Base-by-base conservation (phyloP, 225 moss, liverwort and hornwort species). In the Neckera pumila region DNA sequence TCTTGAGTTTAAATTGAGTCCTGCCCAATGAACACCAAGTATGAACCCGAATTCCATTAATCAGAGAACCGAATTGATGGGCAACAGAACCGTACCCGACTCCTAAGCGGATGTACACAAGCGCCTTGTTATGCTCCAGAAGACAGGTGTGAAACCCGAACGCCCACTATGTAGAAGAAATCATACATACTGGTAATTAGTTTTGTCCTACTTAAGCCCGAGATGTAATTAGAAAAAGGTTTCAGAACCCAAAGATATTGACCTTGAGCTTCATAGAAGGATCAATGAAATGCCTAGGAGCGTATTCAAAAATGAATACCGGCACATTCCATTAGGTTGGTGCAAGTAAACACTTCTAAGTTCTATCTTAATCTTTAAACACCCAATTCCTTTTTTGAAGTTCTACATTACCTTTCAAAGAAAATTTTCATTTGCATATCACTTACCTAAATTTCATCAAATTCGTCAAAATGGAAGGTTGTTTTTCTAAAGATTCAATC, bases 81-180 rank as follows among this genome's bases (percentile, higher is more conserved):
- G 69, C 47, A 71, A 71, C 36, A 72, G n/a, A 81, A 72, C 5
- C 51, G 27, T 90, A 94, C 91, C 94, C 93, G 45, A 95, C 12
- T 89, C 86, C 6, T 10, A 54, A 47, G 77, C 77, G 77, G 23
- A 54, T 54, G n/a, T 56, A 78, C 54, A n/a, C 54, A 12, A 56
- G 87, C 6, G 25, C 49, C 83, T 95, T 94, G 76, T 92, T 86
- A 38, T 81, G 83, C 89, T 94, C 85, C 14, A 94, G 81, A 82
- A 89, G 81, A 81, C 95, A 95, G 5, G 95, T 88, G 51, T 88
- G 34, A 38, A 83, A 85, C 33, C 93, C 91, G 17, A 96, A 95
- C 77, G 88, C 79, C 93, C 95, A 96, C 93, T 94, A 83, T 88
- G 12, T 11, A 31, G 74, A 31, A 31, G 31, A 31, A 31, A 74